Conservation (phyloP, 2,329 filamentous ascomycete species). For the Neoarthrinium moseri region DNA sequence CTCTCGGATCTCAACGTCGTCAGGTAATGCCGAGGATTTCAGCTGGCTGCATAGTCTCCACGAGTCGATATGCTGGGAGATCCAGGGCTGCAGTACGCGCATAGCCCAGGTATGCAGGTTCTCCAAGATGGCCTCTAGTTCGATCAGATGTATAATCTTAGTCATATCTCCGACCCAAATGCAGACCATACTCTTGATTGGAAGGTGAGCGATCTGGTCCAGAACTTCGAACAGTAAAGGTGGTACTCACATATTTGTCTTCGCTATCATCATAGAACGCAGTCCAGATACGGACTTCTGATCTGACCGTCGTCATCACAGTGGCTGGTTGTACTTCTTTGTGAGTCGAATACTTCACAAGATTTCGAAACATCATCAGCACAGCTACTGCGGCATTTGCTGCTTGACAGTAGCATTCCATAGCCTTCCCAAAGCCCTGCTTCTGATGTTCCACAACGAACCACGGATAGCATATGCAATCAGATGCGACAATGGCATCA, state of each 20-base stretch:
- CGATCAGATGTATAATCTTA: not conserved
- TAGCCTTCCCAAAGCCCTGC: not conserved
- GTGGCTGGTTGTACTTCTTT: not conserved
- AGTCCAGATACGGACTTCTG: not conserved
- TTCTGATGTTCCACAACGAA: not conserved
- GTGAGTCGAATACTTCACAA: not conserved
- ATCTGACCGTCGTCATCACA: not conserved
- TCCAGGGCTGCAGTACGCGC: constrained; percentile 3
- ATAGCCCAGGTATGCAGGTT: constrained; percentile 3
- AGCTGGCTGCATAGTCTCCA: too few relatives aligned
- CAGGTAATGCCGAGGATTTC: too few relatives aligned
- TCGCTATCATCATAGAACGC: not conserved
- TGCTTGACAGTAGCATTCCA: not conserved
- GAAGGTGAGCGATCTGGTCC: not conserved
- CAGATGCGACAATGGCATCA: not conserved
- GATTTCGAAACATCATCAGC: not conserved
- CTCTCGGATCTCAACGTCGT: too few relatives aligned
- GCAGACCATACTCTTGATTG: not conserved
- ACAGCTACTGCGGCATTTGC: not conserved
- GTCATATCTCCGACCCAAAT: not conserved
- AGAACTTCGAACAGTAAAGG: not conserved
- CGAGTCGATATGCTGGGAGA: constrained; percentile 1
- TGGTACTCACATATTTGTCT: not conserved
- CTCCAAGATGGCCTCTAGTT: not conserved
- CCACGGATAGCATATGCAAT: not conserved